Evolutionary conservation across 2,329 filamentous ascomycete genomes (phyloP), one percentile per base, ranked within the genome.

Genomic region (Coniosporium uncinatum): DNA sequence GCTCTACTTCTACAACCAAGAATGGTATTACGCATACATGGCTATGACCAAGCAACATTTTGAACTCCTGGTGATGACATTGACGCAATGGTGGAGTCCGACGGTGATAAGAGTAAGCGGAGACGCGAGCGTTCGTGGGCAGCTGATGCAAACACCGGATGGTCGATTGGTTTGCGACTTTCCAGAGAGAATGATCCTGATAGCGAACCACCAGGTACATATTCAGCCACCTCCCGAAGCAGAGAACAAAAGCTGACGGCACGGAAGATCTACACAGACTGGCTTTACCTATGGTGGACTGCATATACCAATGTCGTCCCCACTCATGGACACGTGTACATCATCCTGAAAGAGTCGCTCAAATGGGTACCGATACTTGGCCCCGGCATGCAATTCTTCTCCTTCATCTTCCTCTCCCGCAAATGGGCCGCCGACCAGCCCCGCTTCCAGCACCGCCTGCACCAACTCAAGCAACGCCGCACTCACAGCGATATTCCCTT

Each of bases 281-380:
- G 88, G 88, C 63, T 94, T 17, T 95, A 94, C 59, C 76, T 95
- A n/a, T 95, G 88, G 88, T 94, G 88, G 88, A 79, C 84, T 18
- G 84, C 80, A 37, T 94, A 94, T 56, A 84, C 85, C 24, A 81
- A 83, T 34, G 71, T 73, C 29, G 88, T 88, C 78, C n/a, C n/a
- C n/a, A n/a, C n/a, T n/a, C 85, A 93, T 55, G 88, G 88, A 8
- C 84, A 90, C 57, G 72, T 95, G 51, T 94, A 88, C 68, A 95
- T 95, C 58, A 91, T 95, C 54, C 74, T 94, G 45, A 94, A 94
- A 57, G 85, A 94, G 57, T 89, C 85, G 3, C 75, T 95, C 45
- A 89, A 86, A 59, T 86, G 79, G 57, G 81, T 94, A 5, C 88
- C 88, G n/a, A 53, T 94, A 36, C 71, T 94, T 29, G 88, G 88